These are phyloP conservation scores for Thalassia testudinum DNA, from an alignment of 116 monocot genomes.

Conservation along the genomic window DNA sequence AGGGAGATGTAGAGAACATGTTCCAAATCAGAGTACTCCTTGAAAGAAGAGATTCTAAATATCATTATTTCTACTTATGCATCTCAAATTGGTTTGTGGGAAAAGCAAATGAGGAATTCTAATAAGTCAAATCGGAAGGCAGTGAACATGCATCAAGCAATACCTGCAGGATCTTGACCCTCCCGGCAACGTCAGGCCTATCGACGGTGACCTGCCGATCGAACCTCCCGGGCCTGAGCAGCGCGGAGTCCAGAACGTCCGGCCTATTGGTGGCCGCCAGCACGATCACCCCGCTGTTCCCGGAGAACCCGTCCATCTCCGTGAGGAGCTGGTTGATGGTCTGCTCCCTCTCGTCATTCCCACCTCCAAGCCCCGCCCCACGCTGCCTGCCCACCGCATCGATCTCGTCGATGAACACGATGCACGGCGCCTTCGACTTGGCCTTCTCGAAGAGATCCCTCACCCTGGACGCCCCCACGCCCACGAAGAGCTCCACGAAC, in stretches of 20 bases:
- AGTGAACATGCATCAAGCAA: neutral
- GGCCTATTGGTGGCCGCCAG: slow-evolving; percentile 95
- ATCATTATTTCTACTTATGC: no score
- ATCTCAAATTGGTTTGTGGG: no score
- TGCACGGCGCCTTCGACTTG: slow-evolving; percentile 94
- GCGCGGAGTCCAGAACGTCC: slow-evolving; percentile 84
- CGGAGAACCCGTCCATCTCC: slow-evolving; percentile 96
- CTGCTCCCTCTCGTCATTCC: slow-evolving; percentile 99
- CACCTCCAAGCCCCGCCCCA: slow-evolving; percentile 89
- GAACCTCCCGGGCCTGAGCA: slow-evolving; percentile 85
- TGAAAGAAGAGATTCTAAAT: no score
- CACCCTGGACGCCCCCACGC: slow-evolving; percentile 92
- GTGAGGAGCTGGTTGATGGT: slow-evolving; percentile 95
- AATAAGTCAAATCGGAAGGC: neutral
- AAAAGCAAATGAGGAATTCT: no score
- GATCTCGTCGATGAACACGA: slow-evolving; percentile 98
- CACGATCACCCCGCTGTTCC: slow-evolving; percentile 96
- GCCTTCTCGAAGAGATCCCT: slow-evolving; percentile 98
- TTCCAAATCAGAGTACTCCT: no score
- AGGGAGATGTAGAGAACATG: no score
- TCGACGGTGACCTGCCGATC: slow-evolving; percentile 97
- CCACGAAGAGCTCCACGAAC: slow-evolving; percentile 94
- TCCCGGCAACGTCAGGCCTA: slow-evolving; percentile 91
- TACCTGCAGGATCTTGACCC: slow-evolving; percentile 96
- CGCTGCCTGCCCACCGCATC: slow-evolving; percentile 96